Conservation (phyloP, 208 protist genomes). For the Leptomonas pyrrhocoris region DNA sequence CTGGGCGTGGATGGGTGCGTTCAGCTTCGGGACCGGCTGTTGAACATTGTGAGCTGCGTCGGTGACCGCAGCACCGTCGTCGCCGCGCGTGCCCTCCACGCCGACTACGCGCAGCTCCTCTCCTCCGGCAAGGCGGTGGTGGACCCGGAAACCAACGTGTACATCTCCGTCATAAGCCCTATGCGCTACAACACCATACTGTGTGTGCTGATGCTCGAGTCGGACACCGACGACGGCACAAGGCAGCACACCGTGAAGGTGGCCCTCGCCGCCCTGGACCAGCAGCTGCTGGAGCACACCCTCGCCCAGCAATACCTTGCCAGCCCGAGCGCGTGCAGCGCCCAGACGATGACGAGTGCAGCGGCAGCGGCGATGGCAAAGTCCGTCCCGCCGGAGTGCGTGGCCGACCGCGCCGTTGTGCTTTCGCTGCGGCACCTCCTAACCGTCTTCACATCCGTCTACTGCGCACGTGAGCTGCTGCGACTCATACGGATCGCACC, state of each 20-base stretch:
- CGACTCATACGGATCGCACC: slow-evolving; percentile 11
- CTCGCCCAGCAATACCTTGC: slow-evolving; percentile 50
- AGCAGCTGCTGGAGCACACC: slow-evolving; percentile 59
- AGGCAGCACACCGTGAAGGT: slow-evolving; percentile 37
- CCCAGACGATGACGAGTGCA: slow-evolving; percentile 9
- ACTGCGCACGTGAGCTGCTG: slow-evolving; percentile 45
- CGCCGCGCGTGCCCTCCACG: slow-evolving; percentile 26
- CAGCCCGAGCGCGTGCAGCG: slow-evolving; percentile 8
- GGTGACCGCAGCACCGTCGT: slow-evolving; percentile 56
- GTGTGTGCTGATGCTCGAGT: slow-evolving; percentile 47
- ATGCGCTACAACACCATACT: slow-evolving; percentile 50
- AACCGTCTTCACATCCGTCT: slow-evolving; percentile 57
- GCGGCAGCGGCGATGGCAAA: slow-evolving; percentile 4
- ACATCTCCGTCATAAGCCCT: slow-evolving; percentile 43
- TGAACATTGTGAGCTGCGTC: slow-evolving; percentile 51
- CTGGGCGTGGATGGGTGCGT: slow-evolving; percentile 44
- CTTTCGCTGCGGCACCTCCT: slow-evolving; percentile 58
- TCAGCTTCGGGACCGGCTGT: slow-evolving; percentile 44
- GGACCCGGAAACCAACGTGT: slow-evolving; percentile 32
- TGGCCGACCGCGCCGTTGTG: slow-evolving; percentile 42
- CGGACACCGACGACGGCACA: slow-evolving; percentile 33
- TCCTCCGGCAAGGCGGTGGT: slow-evolving; percentile 23
- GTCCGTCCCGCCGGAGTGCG: slow-evolving; percentile 41
- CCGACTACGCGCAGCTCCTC: slow-evolving; percentile 38
- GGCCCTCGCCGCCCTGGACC: slow-evolving; percentile 51